phyloP scores from a whole-genome alignment of 306 rosid genomes.

The Rubus idaeus region DNA sequence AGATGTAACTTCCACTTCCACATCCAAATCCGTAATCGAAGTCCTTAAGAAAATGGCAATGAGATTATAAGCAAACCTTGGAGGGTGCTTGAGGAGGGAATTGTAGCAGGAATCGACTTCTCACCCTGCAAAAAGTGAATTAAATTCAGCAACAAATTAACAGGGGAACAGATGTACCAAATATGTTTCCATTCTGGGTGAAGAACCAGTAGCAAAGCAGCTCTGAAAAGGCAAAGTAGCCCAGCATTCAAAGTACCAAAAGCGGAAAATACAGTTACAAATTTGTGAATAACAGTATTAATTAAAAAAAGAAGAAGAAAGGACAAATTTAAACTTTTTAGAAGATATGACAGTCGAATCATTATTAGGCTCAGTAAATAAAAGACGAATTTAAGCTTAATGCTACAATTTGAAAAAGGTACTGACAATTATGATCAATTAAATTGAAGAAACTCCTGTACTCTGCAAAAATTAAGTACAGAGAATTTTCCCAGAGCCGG shows the following conservation, averaged over 20 bases:
- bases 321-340: slow-evolving; percentile 58
- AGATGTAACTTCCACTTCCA: slow-evolving; percentile 7
- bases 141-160: slow-evolving; percentile 19
- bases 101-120: slow-evolving; percentile 45
- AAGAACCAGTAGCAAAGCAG: slow-evolving; percentile 35
- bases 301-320: slow-evolving; percentile 30
- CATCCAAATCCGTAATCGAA: not conserved
- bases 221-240: slow-evolving; percentile 38
- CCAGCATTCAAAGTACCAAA: slow-evolving; percentile 44
- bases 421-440: not conserved
- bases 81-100: slow-evolving; percentile 34
- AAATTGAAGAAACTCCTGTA: not conserved
- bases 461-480: slow-evolving; percentile 15
- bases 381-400: slow-evolving; percentile 25
- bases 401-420: slow-evolving; percentile 20
- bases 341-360: slow-evolving; percentile 48
- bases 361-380: slow-evolving; percentile 30
- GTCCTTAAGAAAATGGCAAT: not conserved
- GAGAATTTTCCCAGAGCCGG: slow-evolving; percentile 17
- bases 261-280: slow-evolving; percentile 39
- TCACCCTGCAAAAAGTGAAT: slow-evolving; percentile 45
- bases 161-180: not conserved
- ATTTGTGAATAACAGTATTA: slow-evolving; percentile 35
- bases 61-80: slow-evolving; percentile 42
- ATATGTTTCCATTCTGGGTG: slow-evolving; percentile 31